Percentiles rank a stretch among this genome's conserved stretches.
phyloP scores from a whole-genome alignment of 1,284 basidiomycete species.

The Ustilago curta region DNA sequence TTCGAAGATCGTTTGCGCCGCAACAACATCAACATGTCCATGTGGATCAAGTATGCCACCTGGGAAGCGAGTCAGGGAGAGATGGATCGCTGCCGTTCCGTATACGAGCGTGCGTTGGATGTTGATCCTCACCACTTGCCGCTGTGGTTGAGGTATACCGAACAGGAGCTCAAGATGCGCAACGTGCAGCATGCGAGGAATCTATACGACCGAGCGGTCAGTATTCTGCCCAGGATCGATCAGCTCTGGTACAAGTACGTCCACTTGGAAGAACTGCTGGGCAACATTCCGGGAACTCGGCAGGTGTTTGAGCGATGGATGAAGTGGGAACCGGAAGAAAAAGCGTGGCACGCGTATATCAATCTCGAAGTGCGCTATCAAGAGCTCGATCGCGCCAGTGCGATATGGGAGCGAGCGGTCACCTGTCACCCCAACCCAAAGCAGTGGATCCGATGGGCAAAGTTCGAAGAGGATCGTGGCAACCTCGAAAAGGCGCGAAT shows the following conservation, averaged over 20 bases:
- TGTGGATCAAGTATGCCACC: slow-evolving; percentile 75
- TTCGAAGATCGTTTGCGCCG: slow-evolving; percentile 95
- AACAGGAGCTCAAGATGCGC: slow-evolving; percentile 96
- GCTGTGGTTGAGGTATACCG: slow-evolving; percentile 95
- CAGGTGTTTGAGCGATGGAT: slow-evolving; percentile 99
- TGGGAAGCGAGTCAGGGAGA: slow-evolving; percentile 96
- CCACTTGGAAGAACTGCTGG: slow-evolving; percentile 94
- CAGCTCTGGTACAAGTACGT: slow-evolving; percentile 95
- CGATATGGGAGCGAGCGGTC: slow-evolving; percentile 94
- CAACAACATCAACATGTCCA: slow-evolving; percentile 78
- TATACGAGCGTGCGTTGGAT: slow-evolving; percentile 96
- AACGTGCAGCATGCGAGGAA: slow-evolving; percentile 98
- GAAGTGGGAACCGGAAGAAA: slow-evolving; percentile 99
- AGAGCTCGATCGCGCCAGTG: slow-evolving; percentile 89
- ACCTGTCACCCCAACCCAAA: slow-evolving; percentile 91
- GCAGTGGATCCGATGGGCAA: slow-evolving; percentile 95
- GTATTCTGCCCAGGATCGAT: slow-evolving; percentile 92
- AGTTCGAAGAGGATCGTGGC: slow-evolving; percentile 94
- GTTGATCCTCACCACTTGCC: slow-evolving; percentile 89
- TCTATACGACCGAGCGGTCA: slow-evolving; percentile 94
- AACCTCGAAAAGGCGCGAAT: slow-evolving; percentile 85
- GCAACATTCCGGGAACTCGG: slow-evolving; percentile 92
- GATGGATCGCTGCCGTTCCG: slow-evolving; percentile 77
- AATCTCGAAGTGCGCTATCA: slow-evolving; percentile 91
- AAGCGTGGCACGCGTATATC: slow-evolving; percentile 99